Percentiles rank a stretch among this genome's conserved stretches.
phyloP scores from a whole-genome alignment of 2,329 filamentous ascomycete genomes.

The Hortaea sp. region DNA sequence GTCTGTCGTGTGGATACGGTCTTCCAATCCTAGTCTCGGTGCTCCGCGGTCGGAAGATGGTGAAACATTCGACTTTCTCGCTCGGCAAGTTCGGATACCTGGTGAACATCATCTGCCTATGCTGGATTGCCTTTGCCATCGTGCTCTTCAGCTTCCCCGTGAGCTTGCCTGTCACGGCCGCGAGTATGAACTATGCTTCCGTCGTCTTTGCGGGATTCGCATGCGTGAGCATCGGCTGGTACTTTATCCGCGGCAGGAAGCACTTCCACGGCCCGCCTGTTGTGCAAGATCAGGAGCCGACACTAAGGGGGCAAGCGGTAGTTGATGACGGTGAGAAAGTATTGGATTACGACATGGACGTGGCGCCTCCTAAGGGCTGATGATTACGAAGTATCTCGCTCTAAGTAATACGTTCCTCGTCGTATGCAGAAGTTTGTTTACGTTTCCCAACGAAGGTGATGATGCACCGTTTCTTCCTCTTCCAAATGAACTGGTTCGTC shows the following conservation, averaged over 20 bases:
- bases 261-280: slow-evolving; percentile 27
- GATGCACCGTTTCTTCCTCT: neutral
- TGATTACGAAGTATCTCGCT: neutral
- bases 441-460: slow-evolving; percentile 1
- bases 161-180: slow-evolving; percentile 30
- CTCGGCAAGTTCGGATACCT: slow-evolving; percentile 58
- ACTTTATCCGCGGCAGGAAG: slow-evolving; percentile 25
- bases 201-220: slow-evolving; percentile 25
- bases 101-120: slow-evolving; percentile 59
- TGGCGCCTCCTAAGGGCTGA: slow-evolving; percentile 1
- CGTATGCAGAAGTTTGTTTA: no score
- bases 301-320: slow-evolving; percentile 15
- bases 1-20: slow-evolving; percentile 64
- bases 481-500: neutral
- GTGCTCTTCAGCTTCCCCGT: slow-evolving; percentile 64
- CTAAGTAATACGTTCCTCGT: neutral
- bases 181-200: slow-evolving; percentile 32
- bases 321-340: slow-evolving; percentile 16
- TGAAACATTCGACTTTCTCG: slow-evolving; percentile 57
- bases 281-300: slow-evolving; percentile 17
- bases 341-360: slow-evolving; percentile 1
- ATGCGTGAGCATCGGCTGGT: slow-evolving; percentile 23
- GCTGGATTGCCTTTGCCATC: slow-evolving; percentile 60
- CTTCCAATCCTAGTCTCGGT: slow-evolving; percentile 65
- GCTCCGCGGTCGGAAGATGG: slow-evolving; percentile 53